phyloP scores from a whole-genome alignment of 169 alveolate species.

The Plasmodium reichenowi region DNA sequence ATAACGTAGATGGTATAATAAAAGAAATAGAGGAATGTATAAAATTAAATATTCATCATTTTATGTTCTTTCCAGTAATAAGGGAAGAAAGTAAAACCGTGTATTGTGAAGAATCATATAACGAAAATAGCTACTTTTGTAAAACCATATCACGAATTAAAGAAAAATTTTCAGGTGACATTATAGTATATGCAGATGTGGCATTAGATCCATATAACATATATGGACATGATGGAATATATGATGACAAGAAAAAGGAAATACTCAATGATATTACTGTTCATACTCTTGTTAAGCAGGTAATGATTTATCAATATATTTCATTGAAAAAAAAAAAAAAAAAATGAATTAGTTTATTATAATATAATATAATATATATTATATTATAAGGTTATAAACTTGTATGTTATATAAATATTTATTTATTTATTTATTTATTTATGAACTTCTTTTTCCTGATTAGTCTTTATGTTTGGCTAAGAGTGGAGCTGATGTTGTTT shows the following conservation, averaged over 20 bases:
- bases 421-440: not conserved
- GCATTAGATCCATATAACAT: slow-evolving; percentile 84
- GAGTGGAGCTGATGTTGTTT: slow-evolving; percentile 90
- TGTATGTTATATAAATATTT: not conserved
- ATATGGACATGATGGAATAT: slow-evolving; percentile 84
- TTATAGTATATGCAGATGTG: slow-evolving; percentile 79
- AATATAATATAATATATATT: not conserved
- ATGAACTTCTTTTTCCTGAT: not conserved
- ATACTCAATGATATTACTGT: slow-evolving; percentile 82
- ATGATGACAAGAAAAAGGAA: slow-evolving; percentile 78
- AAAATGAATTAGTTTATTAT: too few species aligned
- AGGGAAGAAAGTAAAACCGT: slow-evolving; percentile 76
- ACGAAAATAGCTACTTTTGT: slow-evolving; percentile 79
- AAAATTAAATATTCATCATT: slow-evolving; percentile 78
- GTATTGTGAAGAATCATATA: slow-evolving; percentile 80
- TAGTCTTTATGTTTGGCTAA: slow-evolving; percentile 85
- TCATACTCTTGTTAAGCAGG: slow-evolving; percentile 81
- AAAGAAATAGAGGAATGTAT: slow-evolving; percentile 81
- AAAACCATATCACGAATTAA: slow-evolving; percentile 77
- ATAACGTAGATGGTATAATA: slow-evolving; percentile 75
- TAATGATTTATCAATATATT: slow-evolving; percentile 7
- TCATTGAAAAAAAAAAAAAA: too few species aligned
- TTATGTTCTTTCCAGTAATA: slow-evolving; percentile 83
- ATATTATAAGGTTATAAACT: not conserved
- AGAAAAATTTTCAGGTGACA: slow-evolving; percentile 77